phyloP scores from a whole-genome alignment of 2,329 filamentous ascomycete genomes.

The Aspergillus pseudoterreus region DNA sequence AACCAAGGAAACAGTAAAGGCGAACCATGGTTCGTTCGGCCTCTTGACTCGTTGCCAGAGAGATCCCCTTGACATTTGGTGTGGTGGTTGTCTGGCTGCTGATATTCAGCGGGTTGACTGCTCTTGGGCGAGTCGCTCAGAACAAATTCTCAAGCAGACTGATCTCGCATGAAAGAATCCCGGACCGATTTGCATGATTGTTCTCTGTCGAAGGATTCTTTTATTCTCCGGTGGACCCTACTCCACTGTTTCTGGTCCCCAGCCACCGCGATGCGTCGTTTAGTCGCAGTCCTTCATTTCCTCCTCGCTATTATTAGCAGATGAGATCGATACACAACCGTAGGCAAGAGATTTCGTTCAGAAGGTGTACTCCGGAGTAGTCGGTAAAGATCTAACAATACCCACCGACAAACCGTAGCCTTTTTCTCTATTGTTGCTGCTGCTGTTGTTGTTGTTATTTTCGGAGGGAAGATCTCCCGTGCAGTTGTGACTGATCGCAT shows the following conservation, averaged over 20 bases:
- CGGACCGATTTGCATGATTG: too few species aligned
- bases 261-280: background rate
- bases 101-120: too few species aligned
- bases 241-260: conserved; percentile 1
- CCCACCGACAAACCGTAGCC: background rate
- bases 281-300: background rate
- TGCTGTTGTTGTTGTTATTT: background rate
- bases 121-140: too few species aligned
- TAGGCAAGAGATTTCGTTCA: background rate
- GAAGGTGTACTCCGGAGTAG: background rate
- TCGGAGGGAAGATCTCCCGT: background rate
- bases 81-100: too few species aligned
- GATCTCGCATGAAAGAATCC: too few species aligned
- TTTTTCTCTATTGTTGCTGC: background rate
- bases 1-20: too few species aligned
- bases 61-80: too few species aligned
- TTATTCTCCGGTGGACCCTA: conserved; percentile 4
- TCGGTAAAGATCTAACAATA: background rate
- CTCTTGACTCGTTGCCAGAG: too few species aligned
- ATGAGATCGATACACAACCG: background rate
- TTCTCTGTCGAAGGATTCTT: too few species aligned
- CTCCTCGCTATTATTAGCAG: background rate
- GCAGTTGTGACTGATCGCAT: background rate
- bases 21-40: too few species aligned
- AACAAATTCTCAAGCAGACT: too few species aligned